Percentiles rank a stretch among this genome's conserved stretches.
Conservation (phyloP, 371 early-diverging fungal genomes). For the Mortierella sp. region DNA sequence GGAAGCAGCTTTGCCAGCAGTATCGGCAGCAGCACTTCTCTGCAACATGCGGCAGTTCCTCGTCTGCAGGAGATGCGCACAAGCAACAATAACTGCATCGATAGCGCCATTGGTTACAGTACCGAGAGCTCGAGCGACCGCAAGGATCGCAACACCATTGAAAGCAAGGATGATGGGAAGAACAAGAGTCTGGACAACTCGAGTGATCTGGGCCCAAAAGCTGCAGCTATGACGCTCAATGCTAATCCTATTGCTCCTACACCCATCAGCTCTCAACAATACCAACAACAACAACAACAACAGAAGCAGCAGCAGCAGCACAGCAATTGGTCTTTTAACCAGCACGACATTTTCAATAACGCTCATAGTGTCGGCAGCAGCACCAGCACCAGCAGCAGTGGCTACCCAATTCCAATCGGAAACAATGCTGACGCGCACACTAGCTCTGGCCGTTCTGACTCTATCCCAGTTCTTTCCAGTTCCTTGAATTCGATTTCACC, state of each 20-base stretch:
- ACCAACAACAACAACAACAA: no score
- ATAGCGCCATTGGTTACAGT: no score
- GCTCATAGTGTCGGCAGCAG: slow-evolving; percentile 9
- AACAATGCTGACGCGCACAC: slow-evolving; percentile 4
- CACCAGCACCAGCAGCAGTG: slow-evolving; percentile 2
- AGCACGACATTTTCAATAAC: no score
- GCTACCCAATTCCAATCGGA: not conserved
- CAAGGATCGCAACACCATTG: no score
- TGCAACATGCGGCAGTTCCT: no score
- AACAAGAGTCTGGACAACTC: not conserved
- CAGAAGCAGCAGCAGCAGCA: slow-evolving; percentile 1
- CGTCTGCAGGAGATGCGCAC: no score
- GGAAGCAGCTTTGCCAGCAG: no score
- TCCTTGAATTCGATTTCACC: slow-evolving; percentile 2
- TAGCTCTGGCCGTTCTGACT: slow-evolving; percentile 6
- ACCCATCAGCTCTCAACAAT: slow-evolving; percentile 4
- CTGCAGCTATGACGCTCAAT: slow-evolving; percentile 8
- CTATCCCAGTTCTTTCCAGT: slow-evolving; percentile 27
- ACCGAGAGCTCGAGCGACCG: no score
- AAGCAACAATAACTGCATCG: no score
- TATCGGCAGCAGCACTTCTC: no score
- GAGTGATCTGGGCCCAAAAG: not conserved
- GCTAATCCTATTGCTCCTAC: not conserved
- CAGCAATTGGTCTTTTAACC: slow-evolving; percentile 10
- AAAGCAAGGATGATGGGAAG: not conserved